Base-by-base conservation (phyloP, 768 basidiomycete species). In the Coprinopsis sp. region DNA sequence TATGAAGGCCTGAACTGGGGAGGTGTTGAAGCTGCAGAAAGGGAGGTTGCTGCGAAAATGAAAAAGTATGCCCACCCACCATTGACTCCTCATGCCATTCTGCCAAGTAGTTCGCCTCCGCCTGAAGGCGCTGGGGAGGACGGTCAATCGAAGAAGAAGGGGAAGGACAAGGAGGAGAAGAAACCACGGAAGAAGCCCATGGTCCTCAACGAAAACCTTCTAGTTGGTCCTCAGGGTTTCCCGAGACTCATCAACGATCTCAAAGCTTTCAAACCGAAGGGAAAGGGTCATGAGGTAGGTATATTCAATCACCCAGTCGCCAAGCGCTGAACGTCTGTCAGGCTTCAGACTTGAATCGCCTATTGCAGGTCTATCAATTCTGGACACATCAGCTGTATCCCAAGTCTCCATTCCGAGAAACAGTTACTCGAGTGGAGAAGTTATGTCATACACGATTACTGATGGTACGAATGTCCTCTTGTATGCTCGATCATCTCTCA, bases 311-410 rank as follows among this genome's bases (percentile, higher is more conserved):
- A 28, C 19, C 13, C 36, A 22, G 11, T 21, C 31, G 29, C 8
- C 6, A 44, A 24, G 28, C 22, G 33, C 36, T 41, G 29, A 45
- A 42, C 22, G 34, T 11, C 1, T 45, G 34, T 4, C 42, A 97
- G 94, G 73, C 72, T n/a, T 64, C 77, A 41, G 94, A 99, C 64
- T 76, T 99, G 30, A 80, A 79, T 52, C 73, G 87, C 30, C 67
- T 97, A 12, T 70, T 98, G 45, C 80, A 83, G 51, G 69, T 87
- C 28, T 98, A 98, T 61, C 91, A 93, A 58, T 87, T 92, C 56
- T 99, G 96, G 96, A 78, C 91, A 3, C 96, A 98, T 67, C 79
- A 77, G 56, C 73, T 99, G 73, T 94, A 87, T 60, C 96, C 96
- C 4, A 91, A 87, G 58, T 84, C 79, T 3, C 82, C 85, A 31